These are phyloP conservation scores for Cercospora zeae-maydis DNA, from an alignment of 2,329 filamentous ascomycete species.

Conservation along the genomic window DNA sequence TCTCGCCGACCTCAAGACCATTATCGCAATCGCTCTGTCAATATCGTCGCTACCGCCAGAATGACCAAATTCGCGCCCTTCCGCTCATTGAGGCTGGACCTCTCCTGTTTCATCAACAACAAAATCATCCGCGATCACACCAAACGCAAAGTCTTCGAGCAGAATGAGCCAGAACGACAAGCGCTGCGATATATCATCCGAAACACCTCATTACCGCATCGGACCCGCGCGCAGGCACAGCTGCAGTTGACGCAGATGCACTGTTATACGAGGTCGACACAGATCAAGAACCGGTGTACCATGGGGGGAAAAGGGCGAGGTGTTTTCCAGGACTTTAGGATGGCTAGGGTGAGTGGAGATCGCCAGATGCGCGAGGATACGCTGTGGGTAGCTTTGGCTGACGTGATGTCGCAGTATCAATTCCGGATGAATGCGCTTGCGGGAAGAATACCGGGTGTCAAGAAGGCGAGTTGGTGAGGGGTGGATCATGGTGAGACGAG, in stretches of 20 bases:
- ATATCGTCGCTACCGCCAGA: neutral
- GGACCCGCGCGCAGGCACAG: constrained; percentile 85
- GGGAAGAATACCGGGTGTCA: constrained; percentile 84
- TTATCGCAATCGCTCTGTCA: neutral
- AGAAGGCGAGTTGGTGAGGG: constrained; percentile 85
- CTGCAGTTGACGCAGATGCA: constrained; percentile 94
- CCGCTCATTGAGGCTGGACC: constrained; percentile 81
- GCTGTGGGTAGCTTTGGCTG: constrained; percentile 16
- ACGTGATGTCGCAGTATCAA: constrained; percentile 62
- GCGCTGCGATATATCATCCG: constrained; percentile 77
- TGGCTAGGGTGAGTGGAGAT: constrained; percentile 70
- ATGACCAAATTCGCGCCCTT: constrained; percentile 58
- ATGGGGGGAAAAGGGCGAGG: constrained; percentile 85
- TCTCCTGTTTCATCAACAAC: constrained; percentile 83
- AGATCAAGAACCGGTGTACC: constrained; percentile 91
- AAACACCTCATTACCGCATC: constrained; percentile 79
- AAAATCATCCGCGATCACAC: constrained; percentile 89
- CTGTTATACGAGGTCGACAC: constrained; percentile 86
- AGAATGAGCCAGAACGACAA: constrained; percentile 87
- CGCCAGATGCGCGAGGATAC: constrained; percentile 18
- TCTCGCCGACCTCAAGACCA: neutral
- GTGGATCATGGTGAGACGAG: neutral
- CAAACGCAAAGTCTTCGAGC: constrained; percentile 88
- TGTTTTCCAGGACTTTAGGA: constrained; percentile 88
- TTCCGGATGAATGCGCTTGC: constrained; percentile 86